A percentile compares a stretch with the other conserved stretches of the same genome.
Conservation (phyloP, 2,329 filamentous ascomycete species). For the Beauveria bassiana region DNA sequence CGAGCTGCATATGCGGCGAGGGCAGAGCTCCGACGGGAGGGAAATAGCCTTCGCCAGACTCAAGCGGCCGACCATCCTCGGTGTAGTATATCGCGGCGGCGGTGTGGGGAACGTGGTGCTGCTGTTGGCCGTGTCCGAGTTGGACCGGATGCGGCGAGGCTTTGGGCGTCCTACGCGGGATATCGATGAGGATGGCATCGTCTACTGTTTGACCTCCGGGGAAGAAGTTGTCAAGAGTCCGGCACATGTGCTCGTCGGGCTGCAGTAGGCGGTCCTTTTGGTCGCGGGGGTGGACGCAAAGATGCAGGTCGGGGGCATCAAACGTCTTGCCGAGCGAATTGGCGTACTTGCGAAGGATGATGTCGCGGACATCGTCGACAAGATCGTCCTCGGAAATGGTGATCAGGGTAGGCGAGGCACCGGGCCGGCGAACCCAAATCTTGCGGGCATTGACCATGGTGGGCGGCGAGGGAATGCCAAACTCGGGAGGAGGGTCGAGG, state of each 20-base stretch:
- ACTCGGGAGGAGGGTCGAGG: constrained; percentile 21
- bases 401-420: constrained; percentile 80
- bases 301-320: constrained; percentile 80
- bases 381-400: constrained; percentile 80
- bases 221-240: constrained; percentile 73
- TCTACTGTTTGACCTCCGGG: constrained; percentile 81
- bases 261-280: constrained; percentile 62
- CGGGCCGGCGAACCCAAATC: constrained; percentile 88
- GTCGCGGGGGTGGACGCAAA: constrained; percentile 71
- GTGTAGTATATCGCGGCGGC: constrained; percentile 44
- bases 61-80: constrained; percentile 58
- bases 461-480: constrained; percentile 22
- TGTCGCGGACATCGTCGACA: constrained; percentile 89
- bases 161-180: constrained; percentile 72
- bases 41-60: constrained; percentile 75
- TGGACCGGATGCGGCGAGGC: constrained; percentile 56
- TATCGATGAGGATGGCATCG: constrained; percentile 86
- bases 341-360: constrained; percentile 86
- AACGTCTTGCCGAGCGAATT: constrained; percentile 86
- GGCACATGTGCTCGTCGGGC: constrained; percentile 77
- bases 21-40: constrained; percentile 51
- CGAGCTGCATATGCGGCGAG: constrained; percentile 32
- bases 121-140: neutral
- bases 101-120: constrained; percentile 29
- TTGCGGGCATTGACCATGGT: constrained; percentile 60